Evolutionary conservation across 108 stramenopile species (phyloP).

Genomic region (Conticribra guillardii): DNA sequence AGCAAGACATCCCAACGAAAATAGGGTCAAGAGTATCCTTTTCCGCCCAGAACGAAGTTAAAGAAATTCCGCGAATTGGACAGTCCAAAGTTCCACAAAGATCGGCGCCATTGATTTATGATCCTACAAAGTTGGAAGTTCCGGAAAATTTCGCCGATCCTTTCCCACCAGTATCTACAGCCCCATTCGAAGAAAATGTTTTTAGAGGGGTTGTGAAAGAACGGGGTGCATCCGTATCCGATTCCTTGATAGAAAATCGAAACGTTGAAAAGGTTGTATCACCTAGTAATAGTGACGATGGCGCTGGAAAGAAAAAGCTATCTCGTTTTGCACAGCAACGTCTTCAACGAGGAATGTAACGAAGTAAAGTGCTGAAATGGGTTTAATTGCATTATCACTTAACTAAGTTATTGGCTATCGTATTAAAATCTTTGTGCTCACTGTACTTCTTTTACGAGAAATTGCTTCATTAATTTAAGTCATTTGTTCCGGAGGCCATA

Average conservation of each 20-base stretch:
- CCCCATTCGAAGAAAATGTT: slow-evolving; percentile 45
- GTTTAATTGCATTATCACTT: too few relatives aligned
- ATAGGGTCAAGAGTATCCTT: slow-evolving; percentile 26
- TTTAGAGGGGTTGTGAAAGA: slow-evolving; percentile 50
- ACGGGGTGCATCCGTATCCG: slow-evolving; percentile 3
- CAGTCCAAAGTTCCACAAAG: slow-evolving; percentile 30
- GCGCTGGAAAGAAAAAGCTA: slow-evolving; percentile 27
- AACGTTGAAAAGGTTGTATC: neutral
- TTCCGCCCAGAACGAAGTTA: slow-evolving; percentile 33
- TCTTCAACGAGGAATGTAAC: slow-evolving; percentile 13
- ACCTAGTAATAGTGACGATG: neutral
- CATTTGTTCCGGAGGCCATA: slow-evolving; percentile 75
- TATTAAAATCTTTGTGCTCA: too few relatives aligned
- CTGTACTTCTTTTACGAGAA: too few relatives aligned
- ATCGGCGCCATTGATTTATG: neutral
- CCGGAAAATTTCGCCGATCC: slow-evolving; percentile 1
- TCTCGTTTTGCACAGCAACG: slow-evolving; percentile 51
- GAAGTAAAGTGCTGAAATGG: too few relatives aligned
- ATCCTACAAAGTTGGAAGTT: slow-evolving; percentile 7
- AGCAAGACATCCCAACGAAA: neutral
- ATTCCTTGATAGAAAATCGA: neutral
- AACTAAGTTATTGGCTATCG: too few relatives aligned
- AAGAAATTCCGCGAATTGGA: slow-evolving; percentile 46
- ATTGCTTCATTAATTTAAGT: too few relatives aligned
- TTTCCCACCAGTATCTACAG: slow-evolving; percentile 15